Evolutionary conservation across 1,139 yeast genomes (phyloP), one percentile per base, ranked within the genome.

Genomic region (Scheffersomyces quercinus): DNA sequence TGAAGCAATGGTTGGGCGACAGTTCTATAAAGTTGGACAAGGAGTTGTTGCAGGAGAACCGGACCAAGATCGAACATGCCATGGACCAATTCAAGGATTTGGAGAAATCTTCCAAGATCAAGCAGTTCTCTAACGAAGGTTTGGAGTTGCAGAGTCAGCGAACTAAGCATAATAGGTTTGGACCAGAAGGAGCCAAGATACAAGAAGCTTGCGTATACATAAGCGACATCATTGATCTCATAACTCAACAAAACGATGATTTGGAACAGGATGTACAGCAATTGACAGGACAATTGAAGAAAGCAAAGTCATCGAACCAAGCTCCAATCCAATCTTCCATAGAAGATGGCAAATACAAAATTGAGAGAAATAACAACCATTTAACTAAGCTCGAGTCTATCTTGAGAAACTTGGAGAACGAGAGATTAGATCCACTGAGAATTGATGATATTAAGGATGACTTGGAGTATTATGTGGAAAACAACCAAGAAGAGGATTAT

Each of bases 21-120:
- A 86, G 85, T 56, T 96, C 95, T 50, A 91, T 91, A 42, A 91
- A 95, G 65, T 95, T 93, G 59, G 95, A 90, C 68, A 86, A 88
- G 62, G 74, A 68, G 37, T 67, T 76, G 41, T 68, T 95, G 48
- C 77, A 82, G 50, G 98, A 91, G 49, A 88, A 90, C 56, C 77
- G 99, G 43, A 79, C 84, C 54, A 73, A 83, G 53, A 93, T 95
- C 54, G 97, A 95, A 55, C 81, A 79, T 60, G 96, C 95, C 44
- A 93, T 93, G 99, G 99, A 95, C 67, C 81, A 93, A 55, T 95
- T 95, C 69, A 95, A 95, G 64, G 93, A 93, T 42, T 88, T 91
- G 53, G 99, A 95, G 64, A 88, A 91, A 69, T 83, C 87, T 54
- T 87, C 90, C 82, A 95, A 95, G 69, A 91, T 96, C 31, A 95